phyloP scores from a whole-genome alignment of 257 asterid species.

The Cordia subcordata region DNA sequence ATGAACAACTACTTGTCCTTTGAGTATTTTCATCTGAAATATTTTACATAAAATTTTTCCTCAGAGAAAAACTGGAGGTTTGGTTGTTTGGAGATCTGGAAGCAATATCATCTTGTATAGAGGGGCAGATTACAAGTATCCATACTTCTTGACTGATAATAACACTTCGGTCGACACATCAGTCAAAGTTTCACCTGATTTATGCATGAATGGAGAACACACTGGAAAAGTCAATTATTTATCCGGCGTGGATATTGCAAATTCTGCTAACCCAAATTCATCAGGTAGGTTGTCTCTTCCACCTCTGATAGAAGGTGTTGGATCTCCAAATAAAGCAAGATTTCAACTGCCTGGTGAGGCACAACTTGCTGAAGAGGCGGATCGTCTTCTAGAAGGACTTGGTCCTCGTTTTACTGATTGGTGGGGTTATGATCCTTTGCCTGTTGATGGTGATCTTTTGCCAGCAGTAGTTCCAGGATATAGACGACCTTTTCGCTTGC shows the following conservation, averaged over 20 bases:
- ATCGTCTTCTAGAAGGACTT: slow-evolving; percentile 73
- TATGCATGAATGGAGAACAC: slow-evolving; percentile 24
- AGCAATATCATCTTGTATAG: slow-evolving; percentile 75
- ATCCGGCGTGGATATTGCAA: slow-evolving; percentile 21
- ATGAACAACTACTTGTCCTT: neutral
- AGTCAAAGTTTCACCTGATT: slow-evolving; percentile 38
- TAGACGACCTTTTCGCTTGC: slow-evolving; percentile 83
- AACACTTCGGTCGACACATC: slow-evolving; percentile 21
- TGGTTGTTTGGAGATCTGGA: slow-evolving; percentile 98
- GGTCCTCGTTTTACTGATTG: slow-evolving; percentile 96
- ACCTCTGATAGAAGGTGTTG: slow-evolving; percentile 72
- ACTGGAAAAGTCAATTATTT: slow-evolving; percentile 22
- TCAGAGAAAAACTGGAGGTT: slow-evolving; percentile 95
- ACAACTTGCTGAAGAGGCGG: slow-evolving; percentile 75
- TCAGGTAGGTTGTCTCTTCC: slow-evolving; percentile 28
- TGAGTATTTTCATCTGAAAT: neutral
- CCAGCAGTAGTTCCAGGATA: slow-evolving; percentile 84
- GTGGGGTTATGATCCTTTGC: slow-evolving; percentile 95
- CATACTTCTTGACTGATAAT: slow-evolving; percentile 56
- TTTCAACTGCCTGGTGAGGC: slow-evolving; percentile 94
- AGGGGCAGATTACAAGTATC: slow-evolving; percentile 84
- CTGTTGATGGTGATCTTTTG: slow-evolving; percentile 94
- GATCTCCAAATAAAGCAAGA: slow-evolving; percentile 74
- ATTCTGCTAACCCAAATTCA: slow-evolving; percentile 26
- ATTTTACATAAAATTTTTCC: slow-evolving; percentile 15